These are phyloP conservation scores for Pulveroboletus ridleyi DNA, from an alignment of 1,284 basidiomycete species.

Conservation along the genomic window DNA sequence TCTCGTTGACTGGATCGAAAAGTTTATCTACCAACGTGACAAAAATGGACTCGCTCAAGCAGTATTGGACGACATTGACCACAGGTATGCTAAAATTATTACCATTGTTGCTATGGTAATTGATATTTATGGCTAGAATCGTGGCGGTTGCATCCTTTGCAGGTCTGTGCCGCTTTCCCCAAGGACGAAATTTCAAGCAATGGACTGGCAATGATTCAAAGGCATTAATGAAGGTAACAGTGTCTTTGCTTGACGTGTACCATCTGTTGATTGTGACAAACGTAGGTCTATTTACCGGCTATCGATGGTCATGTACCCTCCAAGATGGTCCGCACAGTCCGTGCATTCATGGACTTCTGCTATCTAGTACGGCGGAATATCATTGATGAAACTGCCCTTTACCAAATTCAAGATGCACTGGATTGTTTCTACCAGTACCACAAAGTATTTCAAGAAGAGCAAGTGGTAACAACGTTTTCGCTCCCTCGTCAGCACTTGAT, in stretches of 20 bases:
- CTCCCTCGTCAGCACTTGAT: slow-evolving; percentile 2
- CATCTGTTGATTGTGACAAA: too few relatives aligned
- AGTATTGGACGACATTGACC: slow-evolving; percentile 3
- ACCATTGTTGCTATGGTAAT: too few relatives aligned
- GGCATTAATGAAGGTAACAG: background rate
- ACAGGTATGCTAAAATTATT: background rate
- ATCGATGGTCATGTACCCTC: background rate
- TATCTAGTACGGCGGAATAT: background rate
- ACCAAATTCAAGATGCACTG: background rate
- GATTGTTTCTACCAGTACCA: background rate
- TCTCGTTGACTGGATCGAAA: background rate
- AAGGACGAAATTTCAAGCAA: background rate
- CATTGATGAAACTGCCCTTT: background rate
- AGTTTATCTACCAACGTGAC: background rate
- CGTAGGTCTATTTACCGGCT: background rate
- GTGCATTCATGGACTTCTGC: too few relatives aligned
- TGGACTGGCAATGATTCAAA: background rate
- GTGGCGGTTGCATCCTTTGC: background rate
- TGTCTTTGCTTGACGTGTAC: background rate
- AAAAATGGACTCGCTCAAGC: background rate
- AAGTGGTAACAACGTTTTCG: background rate
- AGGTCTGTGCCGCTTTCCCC: background rate
- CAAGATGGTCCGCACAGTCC: background rate
- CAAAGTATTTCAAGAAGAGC: background rate
- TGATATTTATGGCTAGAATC: background rate